Evolutionary conservation across 2,329 filamentous ascomycete genomes (phyloP), one percentile per base, ranked within the genome.

Genomic region (Colletotrichum godetiae): DNA sequence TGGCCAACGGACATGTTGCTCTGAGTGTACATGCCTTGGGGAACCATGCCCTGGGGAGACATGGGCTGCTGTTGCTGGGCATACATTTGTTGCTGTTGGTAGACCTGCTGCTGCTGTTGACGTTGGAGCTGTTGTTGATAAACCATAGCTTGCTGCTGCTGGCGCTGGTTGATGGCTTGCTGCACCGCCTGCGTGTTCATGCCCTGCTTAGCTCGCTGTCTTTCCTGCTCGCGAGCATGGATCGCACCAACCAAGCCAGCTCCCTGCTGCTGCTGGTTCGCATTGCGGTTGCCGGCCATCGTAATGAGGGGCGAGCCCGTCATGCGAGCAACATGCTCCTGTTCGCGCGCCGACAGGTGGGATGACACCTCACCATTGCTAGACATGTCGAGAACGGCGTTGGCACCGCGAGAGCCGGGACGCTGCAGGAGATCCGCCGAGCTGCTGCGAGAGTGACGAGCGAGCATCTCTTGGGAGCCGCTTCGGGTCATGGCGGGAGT

Each of bases 281-380:
- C 75, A 29, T 71, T 75, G 12, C 67, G 59, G 42, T 72, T 72
- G 8, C 61, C 67, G 7, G 69, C 89, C 80, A 97, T 85, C 72
- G 89, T 91, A 77, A 97, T 89, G 62, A 97, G 85, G 0, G 95
- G 93, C 0, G 91, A 92, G 1, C 94, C 93, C 0, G 95, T 97
- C 77, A 94, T 87, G 49, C 93, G 91, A 11, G 95, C 94, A n/a
- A 97, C 89, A 76, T 97, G 93, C 82, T 97, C 94, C 80, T 97
- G 95, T 81, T 98, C 95, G 19, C 93, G 91, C 22, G 95, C 95
- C 24, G 94, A 95, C n/a, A 98, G 86, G 70, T 92, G 89, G 0
- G 89, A 87, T 29, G 78, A 86, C 58, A 78, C 64, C 31, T 84
- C 82, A 3, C 82, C 81, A 5, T 76, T 78, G 60, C 77, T 80